Conservation (phyloP, 805 yeast species). For the Gaillardinia entomophila region DNA sequence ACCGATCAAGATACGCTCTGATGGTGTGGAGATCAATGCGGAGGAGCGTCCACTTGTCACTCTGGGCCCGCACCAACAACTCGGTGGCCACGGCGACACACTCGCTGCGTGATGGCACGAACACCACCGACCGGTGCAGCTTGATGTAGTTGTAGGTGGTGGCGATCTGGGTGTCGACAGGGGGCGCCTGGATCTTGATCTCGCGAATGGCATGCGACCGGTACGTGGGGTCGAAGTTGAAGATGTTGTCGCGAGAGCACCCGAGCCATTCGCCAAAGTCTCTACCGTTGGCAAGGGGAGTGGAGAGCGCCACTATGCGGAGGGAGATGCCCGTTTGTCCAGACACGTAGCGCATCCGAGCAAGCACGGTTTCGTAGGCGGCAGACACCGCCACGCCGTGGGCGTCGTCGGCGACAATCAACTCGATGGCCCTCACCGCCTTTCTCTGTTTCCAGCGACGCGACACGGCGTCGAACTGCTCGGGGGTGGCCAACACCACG, state of each 20-base stretch:
- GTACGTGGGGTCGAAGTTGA: slow-evolving; percentile 64
- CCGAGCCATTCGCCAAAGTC: slow-evolving; percentile 90
- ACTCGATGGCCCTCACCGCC: slow-evolving; percentile 59
- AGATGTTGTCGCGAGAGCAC: slow-evolving; percentile 51
- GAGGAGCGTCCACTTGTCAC: slow-evolving; percentile 34
- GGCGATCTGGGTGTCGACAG: slow-evolving; percentile 39
- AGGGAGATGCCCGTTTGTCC: slow-evolving; percentile 41
- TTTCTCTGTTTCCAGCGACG: slow-evolving; percentile 80
- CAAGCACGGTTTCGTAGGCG: slow-evolving; percentile 60
- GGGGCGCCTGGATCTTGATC: slow-evolving; percentile 49
- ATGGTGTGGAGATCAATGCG: slow-evolving; percentile 34
- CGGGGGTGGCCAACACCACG: slow-evolving; percentile 71
- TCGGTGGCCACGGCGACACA: slow-evolving; percentile 49
- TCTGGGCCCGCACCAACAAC: slow-evolving; percentile 31
- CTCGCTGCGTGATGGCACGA: slow-evolving; percentile 51
- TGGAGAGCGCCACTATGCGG: slow-evolving; percentile 65
- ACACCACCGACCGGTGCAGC: slow-evolving; percentile 36
- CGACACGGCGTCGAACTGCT: slow-evolving; percentile 66
- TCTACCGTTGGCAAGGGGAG: slow-evolving; percentile 65
- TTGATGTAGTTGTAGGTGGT: slow-evolving; percentile 42
- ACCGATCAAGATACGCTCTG: slow-evolving; percentile 33
- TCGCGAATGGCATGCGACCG: slow-evolving; percentile 50
- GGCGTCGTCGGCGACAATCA: slow-evolving; percentile 67
- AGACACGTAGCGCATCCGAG: slow-evolving; percentile 67
- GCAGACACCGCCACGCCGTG: slow-evolving; percentile 58